phyloP scores from a whole-genome alignment of 2,329 filamentous ascomycete genomes.

The Arachnopeziza araneosa region DNA sequence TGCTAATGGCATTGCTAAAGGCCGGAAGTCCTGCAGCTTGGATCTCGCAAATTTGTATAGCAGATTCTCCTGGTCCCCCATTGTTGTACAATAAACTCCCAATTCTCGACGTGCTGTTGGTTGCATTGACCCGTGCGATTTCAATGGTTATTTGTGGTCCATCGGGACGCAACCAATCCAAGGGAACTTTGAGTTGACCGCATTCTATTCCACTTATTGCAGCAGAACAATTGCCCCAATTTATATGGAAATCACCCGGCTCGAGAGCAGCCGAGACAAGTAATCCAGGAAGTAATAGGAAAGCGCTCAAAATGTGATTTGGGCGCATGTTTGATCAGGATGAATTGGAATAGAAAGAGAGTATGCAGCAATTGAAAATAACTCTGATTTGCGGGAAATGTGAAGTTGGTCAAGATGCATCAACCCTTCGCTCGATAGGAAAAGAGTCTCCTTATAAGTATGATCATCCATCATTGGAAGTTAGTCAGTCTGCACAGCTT shows the following conservation, averaged over 20 bases:
- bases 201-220: not conserved
- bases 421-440: not conserved
- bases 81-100: not conserved
- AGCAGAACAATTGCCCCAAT: not conserved
- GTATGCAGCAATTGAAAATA: not conserved
- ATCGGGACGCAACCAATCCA: not conserved
- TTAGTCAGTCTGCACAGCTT: conserved; percentile 8
- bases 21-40: not conserved
- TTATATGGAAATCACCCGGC: not conserved
- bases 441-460: not conserved
- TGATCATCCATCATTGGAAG: not conserved
- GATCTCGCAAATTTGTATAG: not conserved
- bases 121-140: not conserved
- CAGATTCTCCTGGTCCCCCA: not conserved
- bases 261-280: not conserved
- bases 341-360: not conserved
- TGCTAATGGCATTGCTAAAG: not conserved
- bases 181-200: not conserved
- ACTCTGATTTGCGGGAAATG: too few species aligned
- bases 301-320: not conserved
- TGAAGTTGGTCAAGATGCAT: not conserved
- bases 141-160: not conserved
- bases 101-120: not conserved
- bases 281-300: not conserved
- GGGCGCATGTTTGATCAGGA: not conserved